Conservation (phyloP, 2,329 filamentous ascomycete species). For the Penicillium sp. region DNA sequence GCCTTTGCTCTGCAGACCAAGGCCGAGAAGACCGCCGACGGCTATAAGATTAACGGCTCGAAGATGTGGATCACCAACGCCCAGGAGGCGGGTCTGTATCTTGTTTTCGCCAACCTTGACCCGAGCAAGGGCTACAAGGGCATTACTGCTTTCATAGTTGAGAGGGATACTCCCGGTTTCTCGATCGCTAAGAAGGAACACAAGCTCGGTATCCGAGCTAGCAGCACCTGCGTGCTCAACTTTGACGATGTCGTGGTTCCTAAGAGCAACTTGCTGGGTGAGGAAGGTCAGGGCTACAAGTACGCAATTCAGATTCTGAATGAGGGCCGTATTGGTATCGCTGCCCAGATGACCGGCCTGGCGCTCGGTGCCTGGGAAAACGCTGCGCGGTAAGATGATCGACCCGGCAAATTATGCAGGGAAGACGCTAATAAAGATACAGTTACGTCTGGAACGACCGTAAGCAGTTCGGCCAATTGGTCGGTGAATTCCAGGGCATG, state of each 20-base stretch:
- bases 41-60: conserved; percentile 82
- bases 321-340: conserved; percentile 96
- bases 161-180: conserved; percentile 87
- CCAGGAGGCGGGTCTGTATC: conserved; percentile 89
- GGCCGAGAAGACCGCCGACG: conserved; percentile 75
- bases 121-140: conserved; percentile 92
- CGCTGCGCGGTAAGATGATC: conserved; percentile 64
- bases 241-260: conserved; percentile 95
- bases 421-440: conserved; percentile 8
- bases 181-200: conserved; percentile 99
- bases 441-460: conserved; percentile 97
- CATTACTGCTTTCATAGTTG: conserved; percentile 92
- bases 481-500: conserved; percentile 98
- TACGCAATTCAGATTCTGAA: conserved; percentile 93
- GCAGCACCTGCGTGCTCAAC: conserved; percentile 94
- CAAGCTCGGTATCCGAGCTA: conserved; percentile 95
- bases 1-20: conserved; percentile 93
- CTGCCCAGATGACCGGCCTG: conserved; percentile 96
- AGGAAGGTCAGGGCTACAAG: conserved; percentile 92
- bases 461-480: conserved; percentile 88
- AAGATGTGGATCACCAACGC: conserved; percentile 99
- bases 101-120: conserved; percentile 95
- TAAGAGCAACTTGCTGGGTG: conserved; percentile 80
- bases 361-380: conserved; percentile 95
- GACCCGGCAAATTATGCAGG: neutral